Conservation (phyloP, 2,329 filamentous ascomycete species). For the Lojkania enalia region DNA sequence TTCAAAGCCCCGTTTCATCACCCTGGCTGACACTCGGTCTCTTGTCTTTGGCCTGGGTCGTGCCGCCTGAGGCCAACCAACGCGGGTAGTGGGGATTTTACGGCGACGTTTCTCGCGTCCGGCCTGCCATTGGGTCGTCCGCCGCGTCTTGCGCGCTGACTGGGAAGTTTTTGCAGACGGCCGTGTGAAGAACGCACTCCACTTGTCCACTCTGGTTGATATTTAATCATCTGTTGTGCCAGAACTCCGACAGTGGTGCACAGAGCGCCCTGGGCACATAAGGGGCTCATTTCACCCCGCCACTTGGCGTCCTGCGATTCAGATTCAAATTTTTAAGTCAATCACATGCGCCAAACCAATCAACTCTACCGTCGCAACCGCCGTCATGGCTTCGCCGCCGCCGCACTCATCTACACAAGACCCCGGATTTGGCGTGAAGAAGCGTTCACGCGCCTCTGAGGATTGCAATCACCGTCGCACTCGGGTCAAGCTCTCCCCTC, state of each 20-base stretch:
- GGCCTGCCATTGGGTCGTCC: background rate
- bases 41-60: conserved; percentile 7
- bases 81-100: conserved; percentile 9
- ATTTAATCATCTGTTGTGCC: no score
- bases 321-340: no score
- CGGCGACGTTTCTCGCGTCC: conserved; percentile 1
- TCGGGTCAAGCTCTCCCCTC: conserved; percentile 26
- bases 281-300: no score
- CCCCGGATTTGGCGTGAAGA: background rate
- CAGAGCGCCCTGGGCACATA: no score
- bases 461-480: conserved; percentile 22
- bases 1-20: conserved; percentile 43
- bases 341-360: background rate
- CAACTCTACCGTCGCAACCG: conserved; percentile 1
- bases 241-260: no score
- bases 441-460: background rate
- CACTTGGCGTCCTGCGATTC: background rate
- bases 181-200: no score
- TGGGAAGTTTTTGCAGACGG: no score
- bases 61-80: conserved; percentile 25
- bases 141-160: background rate
- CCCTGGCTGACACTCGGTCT: conserved; percentile 38
- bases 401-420: background rate
- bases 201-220: no score
- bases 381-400: background rate